Evolutionary conservation across 805 yeast genomes (phyloP).

Genomic region (Metschnikowia matae): DNA sequence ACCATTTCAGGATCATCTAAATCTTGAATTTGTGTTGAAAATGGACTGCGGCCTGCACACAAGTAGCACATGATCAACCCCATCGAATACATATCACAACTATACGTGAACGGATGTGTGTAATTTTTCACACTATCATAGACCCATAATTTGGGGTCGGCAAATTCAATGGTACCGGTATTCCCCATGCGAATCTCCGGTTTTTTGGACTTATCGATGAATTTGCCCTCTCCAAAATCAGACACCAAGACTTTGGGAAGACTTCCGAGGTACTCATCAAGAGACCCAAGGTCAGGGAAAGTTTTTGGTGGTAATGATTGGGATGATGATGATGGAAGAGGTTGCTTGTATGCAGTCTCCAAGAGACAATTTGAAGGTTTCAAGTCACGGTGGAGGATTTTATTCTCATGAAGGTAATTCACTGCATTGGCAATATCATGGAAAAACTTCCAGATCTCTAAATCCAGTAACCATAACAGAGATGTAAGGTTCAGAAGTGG

Average conservation of each 20-base stretch:
- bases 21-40: slow-evolving; percentile 12
- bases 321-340: no score
- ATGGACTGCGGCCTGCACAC: slow-evolving; percentile 72
- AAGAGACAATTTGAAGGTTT: slow-evolving; percentile 86
- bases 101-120: slow-evolving; percentile 56
- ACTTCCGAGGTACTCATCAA: slow-evolving; percentile 16
- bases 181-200: slow-evolving; percentile 58
- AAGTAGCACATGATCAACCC: slow-evolving; percentile 79
- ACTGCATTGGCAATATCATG: slow-evolving; percentile 69
- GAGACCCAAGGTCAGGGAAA: slow-evolving; percentile 2
- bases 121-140: slow-evolving; percentile 19
- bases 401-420: slow-evolving; percentile 63
- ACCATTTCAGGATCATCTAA: slow-evolving; percentile 27
- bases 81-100: slow-evolving; percentile 76
- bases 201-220: slow-evolving; percentile 50
- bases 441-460: slow-evolving; percentile 66
- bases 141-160: slow-evolving; percentile 76
- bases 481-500: neutral
- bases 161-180: slow-evolving; percentile 84
- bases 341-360: slow-evolving; percentile 27
- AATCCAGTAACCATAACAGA: slow-evolving; percentile 40
- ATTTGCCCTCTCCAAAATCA: slow-evolving; percentile 86
- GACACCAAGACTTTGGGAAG: slow-evolving; percentile 76
- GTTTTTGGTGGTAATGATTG: neutral
- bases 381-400: slow-evolving; percentile 82